Evolutionary conservation across 1,284 basidiomycete species (phyloP), one percentile per base, ranked within the genome.

Genomic region (Apiotrichum sp.): DNA sequence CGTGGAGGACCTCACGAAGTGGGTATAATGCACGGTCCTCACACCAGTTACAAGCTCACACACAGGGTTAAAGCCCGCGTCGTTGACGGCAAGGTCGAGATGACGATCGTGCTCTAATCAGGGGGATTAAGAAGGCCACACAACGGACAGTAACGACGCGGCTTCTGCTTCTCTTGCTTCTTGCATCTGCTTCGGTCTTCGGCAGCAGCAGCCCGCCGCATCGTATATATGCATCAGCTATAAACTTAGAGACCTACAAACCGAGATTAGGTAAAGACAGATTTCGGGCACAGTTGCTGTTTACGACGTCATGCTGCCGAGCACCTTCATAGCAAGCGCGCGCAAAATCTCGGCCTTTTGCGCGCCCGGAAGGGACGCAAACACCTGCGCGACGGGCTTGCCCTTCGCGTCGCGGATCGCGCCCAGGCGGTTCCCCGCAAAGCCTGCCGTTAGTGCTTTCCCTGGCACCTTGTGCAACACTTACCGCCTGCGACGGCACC

Each of bases 301-400:
- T 34, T 14, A 47, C 4, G 33, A 10, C 3, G 47, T 14, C 70
- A 75, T 71, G 61, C 67, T 70, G 22, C 90, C 90, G 36, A 98
- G 75, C 11, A 98, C 89, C 75, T 97, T 96, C 72, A 89, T 78
- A 1, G 93, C 91, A 42, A 98, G 77, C 6, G 87, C 89, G 42
- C 86, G 85, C 47, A 98, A 77, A 62, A 98, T 88, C 87, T 97
- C 47, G 39, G 93, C 90, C 71, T 90, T 93, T 80, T 95, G 88
- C 51, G 79, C 79, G 2, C 84, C 82, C 14, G 84, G 86, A 11
- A 97, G 80, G 33, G 86, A 81, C 47, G 81, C 78, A 74, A 98
- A 98, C n/a, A 98, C 95, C 16, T 86, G 81, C 9, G 88, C 89
- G 29, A 96, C 91, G 60, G 86, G 86, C 80, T 89, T 91, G n/a